Evolutionary conservation across 768 basidiomycete genomes (phyloP).

Genomic region (Gymnopilus dilepis): DNA sequence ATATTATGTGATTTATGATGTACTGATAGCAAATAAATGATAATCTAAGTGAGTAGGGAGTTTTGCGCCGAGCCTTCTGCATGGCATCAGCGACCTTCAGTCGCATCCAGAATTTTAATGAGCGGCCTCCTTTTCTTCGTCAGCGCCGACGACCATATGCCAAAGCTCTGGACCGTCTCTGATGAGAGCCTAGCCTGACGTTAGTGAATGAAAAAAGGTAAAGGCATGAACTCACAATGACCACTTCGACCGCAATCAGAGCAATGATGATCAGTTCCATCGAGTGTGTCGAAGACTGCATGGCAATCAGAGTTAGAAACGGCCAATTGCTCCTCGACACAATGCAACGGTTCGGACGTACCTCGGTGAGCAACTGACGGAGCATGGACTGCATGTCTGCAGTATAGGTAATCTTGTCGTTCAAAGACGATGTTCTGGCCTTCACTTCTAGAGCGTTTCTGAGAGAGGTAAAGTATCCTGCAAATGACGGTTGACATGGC

Average conservation of each 20-base stretch:
- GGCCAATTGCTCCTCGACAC: neutral
- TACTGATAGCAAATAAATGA: neutral
- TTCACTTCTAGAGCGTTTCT: constrained; percentile 88
- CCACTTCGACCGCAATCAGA: constrained; percentile 94
- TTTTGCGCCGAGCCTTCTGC: no score
- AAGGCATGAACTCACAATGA: constrained; percentile 65
- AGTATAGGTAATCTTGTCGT: constrained; percentile 92
- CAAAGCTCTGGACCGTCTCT: constrained; percentile 81
- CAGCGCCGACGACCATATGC: constrained; percentile 51
- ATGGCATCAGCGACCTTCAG: no score
- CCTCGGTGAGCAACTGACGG: constrained; percentile 88
- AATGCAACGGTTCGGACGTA: constrained; percentile 31
- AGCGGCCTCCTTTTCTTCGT: constrained; percentile 29
- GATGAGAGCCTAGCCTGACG: constrained; percentile 62
- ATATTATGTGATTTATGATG: neutral
- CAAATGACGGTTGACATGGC: neutral
- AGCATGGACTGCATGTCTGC: constrained; percentile 90
- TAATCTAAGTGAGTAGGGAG: neutral
- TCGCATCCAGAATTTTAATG: neutral
- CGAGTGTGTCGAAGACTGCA: constrained; percentile 82
- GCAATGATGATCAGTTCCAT: constrained; percentile 97
- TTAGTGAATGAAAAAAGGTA: constrained; percentile 1
- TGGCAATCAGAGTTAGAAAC: neutral
- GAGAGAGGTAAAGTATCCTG: constrained; percentile 85
- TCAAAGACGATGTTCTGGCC: constrained; percentile 77